Percentiles rank a stretch among this genome's conserved stretches.
Conservation (phyloP, 2,329 filamentous ascomycete genomes). For the Scedosporium minutisporum region DNA sequence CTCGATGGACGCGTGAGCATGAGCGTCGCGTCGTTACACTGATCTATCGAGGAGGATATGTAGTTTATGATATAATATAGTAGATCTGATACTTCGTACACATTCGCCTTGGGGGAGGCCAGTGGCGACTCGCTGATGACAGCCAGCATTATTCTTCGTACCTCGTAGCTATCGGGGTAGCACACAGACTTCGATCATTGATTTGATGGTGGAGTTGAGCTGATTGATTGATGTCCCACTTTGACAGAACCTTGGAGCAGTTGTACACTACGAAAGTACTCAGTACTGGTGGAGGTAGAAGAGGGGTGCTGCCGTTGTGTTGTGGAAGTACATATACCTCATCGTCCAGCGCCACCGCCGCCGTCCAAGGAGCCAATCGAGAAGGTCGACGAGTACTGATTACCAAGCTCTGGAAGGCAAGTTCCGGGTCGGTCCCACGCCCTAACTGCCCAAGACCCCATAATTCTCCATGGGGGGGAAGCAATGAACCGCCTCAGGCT, state of each 20-base stretch:
- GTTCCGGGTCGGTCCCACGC: neutral
- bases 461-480: neutral
- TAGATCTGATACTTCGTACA: no score
- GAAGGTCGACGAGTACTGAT: neutral
- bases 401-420: neutral
- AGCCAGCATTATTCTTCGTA: neutral
- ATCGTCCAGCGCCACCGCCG: neutral
- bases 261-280: neutral
- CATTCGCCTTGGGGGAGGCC: no score
- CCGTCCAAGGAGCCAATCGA: neutral
- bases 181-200: no score
- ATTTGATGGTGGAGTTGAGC: no score
- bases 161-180: neutral
- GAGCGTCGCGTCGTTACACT: no score
- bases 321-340: neutral
- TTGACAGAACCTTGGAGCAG: no score
- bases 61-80: no score
- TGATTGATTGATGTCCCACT: no score
- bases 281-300: neutral
- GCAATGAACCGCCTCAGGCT: neutral
- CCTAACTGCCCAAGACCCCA: slow-evolving; percentile 1
- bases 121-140: neutral
- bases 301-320: neutral
- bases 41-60: no score
- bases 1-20: no score